These are phyloP conservation scores for Clonostachys sp. DNA, from an alignment of 2,329 filamentous ascomycete species.

Conservation along the genomic window DNA sequence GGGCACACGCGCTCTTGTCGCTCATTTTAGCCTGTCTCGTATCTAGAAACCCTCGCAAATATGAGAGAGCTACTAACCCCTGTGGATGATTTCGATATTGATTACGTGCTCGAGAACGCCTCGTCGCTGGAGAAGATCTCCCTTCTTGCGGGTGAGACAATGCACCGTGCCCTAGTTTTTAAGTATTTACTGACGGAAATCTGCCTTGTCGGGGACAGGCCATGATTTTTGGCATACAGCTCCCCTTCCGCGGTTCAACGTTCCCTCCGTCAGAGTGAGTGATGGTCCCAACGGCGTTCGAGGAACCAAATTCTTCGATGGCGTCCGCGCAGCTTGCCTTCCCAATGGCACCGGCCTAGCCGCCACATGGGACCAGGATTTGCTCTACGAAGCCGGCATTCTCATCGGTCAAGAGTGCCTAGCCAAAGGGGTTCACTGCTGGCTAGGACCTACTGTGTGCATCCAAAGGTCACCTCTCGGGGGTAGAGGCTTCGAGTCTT, in stretches of 20 bases:
- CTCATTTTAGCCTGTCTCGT: no score
- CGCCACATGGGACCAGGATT: conserved; percentile 56
- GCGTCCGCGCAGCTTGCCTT: conserved; percentile 22
- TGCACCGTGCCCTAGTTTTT: no score
- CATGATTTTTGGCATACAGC: no score
- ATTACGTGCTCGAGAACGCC: no score
- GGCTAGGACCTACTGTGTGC: conserved; percentile 60
- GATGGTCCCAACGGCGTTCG: conserved; percentile 28
- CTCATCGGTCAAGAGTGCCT: conserved; percentile 49
- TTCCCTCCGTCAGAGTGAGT: conserved; percentile 16
- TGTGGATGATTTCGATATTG: no score
- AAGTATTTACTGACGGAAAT: no score
- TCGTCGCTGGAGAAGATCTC: no score
- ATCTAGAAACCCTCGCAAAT: no score
- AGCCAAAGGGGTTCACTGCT: conserved; percentile 64
- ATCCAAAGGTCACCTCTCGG: conserved; percentile 42
- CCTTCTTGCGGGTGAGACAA: no score
- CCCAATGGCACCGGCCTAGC: conserved; percentile 36
- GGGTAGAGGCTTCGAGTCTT: conserved; percentile 41
- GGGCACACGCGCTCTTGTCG: no score
- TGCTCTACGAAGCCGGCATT: conserved; percentile 51
- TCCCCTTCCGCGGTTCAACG: conserved; percentile 1
- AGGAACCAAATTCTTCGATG: conserved; percentile 17
- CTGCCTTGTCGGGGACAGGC: no score
- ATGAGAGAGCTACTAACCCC: no score